Conservation (phyloP, 2,329 filamentous ascomycete genomes). For the Zymoseptoria ardabiliae region DNA sequence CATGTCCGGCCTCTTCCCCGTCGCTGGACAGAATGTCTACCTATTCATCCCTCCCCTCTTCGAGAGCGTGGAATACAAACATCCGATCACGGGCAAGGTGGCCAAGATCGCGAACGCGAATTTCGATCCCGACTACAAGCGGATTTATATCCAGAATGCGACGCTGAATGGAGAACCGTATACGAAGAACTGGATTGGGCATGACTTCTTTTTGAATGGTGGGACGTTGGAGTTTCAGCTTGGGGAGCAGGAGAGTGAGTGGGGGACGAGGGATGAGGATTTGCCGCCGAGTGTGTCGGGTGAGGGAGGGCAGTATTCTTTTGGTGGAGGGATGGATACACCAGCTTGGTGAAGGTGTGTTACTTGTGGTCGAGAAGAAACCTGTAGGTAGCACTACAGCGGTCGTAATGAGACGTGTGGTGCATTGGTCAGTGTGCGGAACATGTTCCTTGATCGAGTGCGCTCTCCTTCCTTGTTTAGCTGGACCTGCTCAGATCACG, state of each 20-base stretch:
- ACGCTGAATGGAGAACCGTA: conserved; percentile 15
- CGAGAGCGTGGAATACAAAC: conserved; percentile 19
- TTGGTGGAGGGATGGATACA: neutral
- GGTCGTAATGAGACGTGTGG: neutral
- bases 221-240: conserved; percentile 16
- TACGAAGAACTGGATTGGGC: conserved; percentile 19
- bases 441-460: neutral
- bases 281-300: conserved; percentile 13
- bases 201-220: conserved; percentile 20
- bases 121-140: conserved; percentile 31
- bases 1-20: conserved; percentile 19
- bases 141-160: conserved; percentile 20
- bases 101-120: conserved; percentile 19
- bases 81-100: conserved; percentile 13
- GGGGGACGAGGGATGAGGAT: conserved; percentile 26
- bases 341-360: neutral
- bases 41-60: conserved; percentile 19
- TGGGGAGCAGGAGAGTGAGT: conserved; percentile 15
- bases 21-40: conserved; percentile 19
- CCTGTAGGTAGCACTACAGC: no score
- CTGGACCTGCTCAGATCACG: neutral
- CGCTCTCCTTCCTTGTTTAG: neutral
- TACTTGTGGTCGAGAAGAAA: no score
- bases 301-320: neutral
- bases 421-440: neutral